phyloP scores from a whole-genome alignment of 2,329 filamentous ascomycete species.

The Talaromyces funiculosus region DNA sequence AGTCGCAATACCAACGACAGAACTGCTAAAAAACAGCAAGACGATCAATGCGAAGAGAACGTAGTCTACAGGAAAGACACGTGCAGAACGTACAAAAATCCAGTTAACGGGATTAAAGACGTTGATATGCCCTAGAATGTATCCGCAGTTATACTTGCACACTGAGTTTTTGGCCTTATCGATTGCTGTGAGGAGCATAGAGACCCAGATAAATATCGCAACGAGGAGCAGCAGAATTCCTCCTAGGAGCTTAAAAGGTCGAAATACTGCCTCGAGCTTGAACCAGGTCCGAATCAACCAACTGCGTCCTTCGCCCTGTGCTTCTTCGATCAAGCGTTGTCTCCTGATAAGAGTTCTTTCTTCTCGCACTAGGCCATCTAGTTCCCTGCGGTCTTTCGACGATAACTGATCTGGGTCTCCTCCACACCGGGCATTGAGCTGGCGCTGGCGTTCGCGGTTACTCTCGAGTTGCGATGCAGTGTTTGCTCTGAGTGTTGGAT shows the following conservation, averaged over 20 bases:
- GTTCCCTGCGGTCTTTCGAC: slow-evolving; percentile 78
- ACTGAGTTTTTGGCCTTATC: slow-evolving; percentile 95
- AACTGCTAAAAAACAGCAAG: slow-evolving; percentile 81
- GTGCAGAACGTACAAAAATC: slow-evolving; percentile 73
- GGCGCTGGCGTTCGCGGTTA: slow-evolving; percentile 86
- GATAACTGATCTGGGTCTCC: slow-evolving; percentile 70
- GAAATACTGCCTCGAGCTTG: slow-evolving; percentile 73
- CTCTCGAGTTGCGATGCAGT: slow-evolving; percentile 75
- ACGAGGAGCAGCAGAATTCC: slow-evolving; percentile 72
- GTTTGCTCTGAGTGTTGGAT: slow-evolving; percentile 68
- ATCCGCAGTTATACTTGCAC: slow-evolving; percentile 86
- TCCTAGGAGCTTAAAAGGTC: slow-evolving; percentile 81
- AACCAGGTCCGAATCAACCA: slow-evolving; percentile 70
- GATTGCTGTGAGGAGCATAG: slow-evolving; percentile 91
- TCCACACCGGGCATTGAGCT: slow-evolving; percentile 78
- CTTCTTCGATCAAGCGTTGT: slow-evolving; percentile 71
- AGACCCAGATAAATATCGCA: slow-evolving; percentile 72
- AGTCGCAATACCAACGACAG: slow-evolving; percentile 76
- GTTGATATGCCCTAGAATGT: slow-evolving; percentile 80
- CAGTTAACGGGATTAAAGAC: slow-evolving; percentile 95
- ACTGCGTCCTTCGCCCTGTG: slow-evolving; percentile 64
- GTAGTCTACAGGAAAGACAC: slow-evolving; percentile 87
- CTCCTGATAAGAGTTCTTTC: slow-evolving; percentile 88
- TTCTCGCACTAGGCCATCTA: slow-evolving; percentile 80
- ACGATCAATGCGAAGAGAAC: slow-evolving; percentile 78